Percentiles rank a stretch among this genome's conserved stretches.
These are phyloP conservation scores for Hydnum rufescens DNA, from an alignment of 768 basidiomycete genomes.

Conservation along the genomic window DNA sequence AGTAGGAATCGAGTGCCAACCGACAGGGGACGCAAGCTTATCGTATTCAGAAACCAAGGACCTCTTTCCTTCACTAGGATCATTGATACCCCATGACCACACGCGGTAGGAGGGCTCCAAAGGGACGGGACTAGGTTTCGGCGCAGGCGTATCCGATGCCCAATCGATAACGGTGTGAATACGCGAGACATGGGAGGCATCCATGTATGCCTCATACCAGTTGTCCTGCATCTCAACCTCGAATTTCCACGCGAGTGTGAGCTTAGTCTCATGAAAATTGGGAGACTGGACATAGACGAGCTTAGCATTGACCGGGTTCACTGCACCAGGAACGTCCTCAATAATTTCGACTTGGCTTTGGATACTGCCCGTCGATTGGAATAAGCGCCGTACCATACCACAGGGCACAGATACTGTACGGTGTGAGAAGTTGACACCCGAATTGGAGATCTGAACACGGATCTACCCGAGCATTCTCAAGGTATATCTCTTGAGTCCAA, in stretches of 20 bases:
- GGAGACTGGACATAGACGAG: constrained; percentile 73
- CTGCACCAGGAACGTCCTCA: constrained; percentile 50
- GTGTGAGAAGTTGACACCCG: too few relatives aligned
- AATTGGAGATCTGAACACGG: too few relatives aligned
- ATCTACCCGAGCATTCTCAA: too few relatives aligned
- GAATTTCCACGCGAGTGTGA: constrained; percentile 78
- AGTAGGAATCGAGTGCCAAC: constrained; percentile 79
- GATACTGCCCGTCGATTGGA: too few relatives aligned
- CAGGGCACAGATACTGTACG: too few relatives aligned
- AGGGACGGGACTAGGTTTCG: constrained; percentile 13
- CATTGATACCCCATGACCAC: constrained; percentile 69
- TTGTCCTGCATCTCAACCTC: constrained; percentile 89
- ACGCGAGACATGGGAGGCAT: constrained; percentile 48
- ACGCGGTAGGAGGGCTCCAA: constrained; percentile 36
- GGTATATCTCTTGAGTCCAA: too few relatives aligned
- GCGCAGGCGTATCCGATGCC: constrained; percentile 45
- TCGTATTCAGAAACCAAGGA: constrained; percentile 47
- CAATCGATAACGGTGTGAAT: constrained; percentile 86
- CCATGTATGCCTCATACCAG: constrained; percentile 86
- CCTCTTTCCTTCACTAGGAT: constrained; percentile 54
- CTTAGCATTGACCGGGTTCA: constrained; percentile 61
- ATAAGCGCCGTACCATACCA: too few relatives aligned
- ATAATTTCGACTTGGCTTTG: too few relatives aligned
- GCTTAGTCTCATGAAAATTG: constrained; percentile 23
- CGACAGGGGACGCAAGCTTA: constrained; percentile 57